These are phyloP conservation scores for Ambrosia trifida DNA, from an alignment of 129 eudicot genomes.

Conservation along the genomic window DNA sequence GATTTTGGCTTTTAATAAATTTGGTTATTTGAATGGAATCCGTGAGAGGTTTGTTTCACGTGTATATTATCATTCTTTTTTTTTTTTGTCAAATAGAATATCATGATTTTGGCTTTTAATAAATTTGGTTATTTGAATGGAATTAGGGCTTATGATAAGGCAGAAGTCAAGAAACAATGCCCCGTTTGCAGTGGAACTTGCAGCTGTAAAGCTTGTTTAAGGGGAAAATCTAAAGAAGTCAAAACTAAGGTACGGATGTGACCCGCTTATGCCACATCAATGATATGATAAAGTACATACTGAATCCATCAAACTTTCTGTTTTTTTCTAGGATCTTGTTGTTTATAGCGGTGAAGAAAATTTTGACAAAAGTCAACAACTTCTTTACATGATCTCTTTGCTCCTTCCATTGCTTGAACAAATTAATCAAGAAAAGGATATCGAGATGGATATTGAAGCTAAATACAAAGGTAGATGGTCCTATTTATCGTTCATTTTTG, in stretches of 20 bases:
- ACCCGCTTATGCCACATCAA: neutral
- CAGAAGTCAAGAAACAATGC: conserved; percentile 60
- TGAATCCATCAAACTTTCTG: neutral
- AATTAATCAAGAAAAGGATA: conserved; percentile 59
- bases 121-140: conserved; percentile 19
- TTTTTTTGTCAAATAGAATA: neutral
- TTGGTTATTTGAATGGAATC: conserved; percentile 24
- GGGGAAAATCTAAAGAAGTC: conserved; percentile 39
- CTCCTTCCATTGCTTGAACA: conserved; percentile 76
- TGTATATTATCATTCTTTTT: too few species aligned
- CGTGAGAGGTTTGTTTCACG: conserved; percentile 52
- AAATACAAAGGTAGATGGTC: conserved; percentile 55
- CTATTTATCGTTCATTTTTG: neutral
- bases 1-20: neutral
- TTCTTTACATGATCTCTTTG: conserved; percentile 59
- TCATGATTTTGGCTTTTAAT: neutral
- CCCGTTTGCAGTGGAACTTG: conserved; percentile 82
- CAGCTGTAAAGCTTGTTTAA: conserved; percentile 62
- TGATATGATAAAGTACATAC: neutral
- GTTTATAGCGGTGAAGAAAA: conserved; percentile 43
- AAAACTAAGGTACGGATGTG: conserved; percentile 47
- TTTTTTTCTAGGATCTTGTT: conserved; percentile 53
- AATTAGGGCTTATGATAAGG: conserved; percentile 60
- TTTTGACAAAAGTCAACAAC: conserved; percentile 49
- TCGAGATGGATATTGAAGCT: conserved; percentile 71